Conservation (phyloP, 2,329 filamentous ascomycete species). For the Alternaria panax region DNA sequence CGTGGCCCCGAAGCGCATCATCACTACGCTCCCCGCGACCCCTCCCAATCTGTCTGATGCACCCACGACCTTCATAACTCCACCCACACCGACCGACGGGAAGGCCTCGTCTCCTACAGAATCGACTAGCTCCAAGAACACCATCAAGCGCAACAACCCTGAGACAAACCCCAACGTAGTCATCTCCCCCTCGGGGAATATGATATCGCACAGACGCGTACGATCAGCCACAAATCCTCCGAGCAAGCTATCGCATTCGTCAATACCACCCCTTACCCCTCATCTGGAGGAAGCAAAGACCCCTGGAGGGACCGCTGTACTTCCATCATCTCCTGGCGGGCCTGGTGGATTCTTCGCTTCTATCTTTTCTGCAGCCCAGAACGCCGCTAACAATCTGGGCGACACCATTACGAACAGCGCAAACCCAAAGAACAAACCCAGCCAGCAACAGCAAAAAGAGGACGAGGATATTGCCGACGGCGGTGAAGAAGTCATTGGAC, state of each 20-base stretch:
- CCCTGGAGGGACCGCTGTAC: constrained; percentile 61
- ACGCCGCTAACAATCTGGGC: constrained; percentile 78
- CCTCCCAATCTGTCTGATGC: constrained; percentile 53
- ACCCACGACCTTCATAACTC: constrained; percentile 68
- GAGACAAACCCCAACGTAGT: constrained; percentile 60
- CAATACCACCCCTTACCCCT: constrained; percentile 73
- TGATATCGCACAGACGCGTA: constrained; percentile 74
- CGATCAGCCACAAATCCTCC: constrained; percentile 67
- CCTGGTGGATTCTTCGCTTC: constrained; percentile 82
- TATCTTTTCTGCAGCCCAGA: constrained; percentile 91
- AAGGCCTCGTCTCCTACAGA: constrained; percentile 46
- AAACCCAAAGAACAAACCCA: constrained; percentile 59
- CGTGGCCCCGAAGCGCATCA: constrained; percentile 42
- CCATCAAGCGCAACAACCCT: constrained; percentile 38
- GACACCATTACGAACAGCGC: constrained; percentile 75
- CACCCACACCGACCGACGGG: constrained; percentile 66
- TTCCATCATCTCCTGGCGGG: constrained; percentile 56
- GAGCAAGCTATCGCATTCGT: constrained; percentile 85
- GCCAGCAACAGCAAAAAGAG: constrained; percentile 41
- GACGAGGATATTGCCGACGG: constrained; percentile 38
- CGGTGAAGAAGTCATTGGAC: constrained; percentile 54
- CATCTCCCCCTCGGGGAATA: constrained; percentile 70
- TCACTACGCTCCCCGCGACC: constrained; percentile 52
- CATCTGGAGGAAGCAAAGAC: constrained; percentile 74
- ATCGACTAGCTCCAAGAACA: constrained; percentile 33